Conservation (phyloP, 1,139 yeast species). For the Spathaspora sp. region DNA sequence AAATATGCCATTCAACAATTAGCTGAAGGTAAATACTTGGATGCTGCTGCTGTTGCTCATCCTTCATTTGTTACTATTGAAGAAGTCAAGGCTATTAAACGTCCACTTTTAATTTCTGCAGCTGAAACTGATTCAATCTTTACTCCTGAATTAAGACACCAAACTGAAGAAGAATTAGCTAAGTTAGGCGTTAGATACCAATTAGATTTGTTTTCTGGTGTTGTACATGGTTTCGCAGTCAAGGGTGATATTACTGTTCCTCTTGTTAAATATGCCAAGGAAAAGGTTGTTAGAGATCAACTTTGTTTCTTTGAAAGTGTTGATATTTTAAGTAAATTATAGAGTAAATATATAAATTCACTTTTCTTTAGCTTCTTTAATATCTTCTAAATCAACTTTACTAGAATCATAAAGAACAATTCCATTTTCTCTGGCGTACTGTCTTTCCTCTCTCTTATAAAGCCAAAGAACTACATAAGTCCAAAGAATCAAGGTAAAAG, state of each 20-base stretch:
- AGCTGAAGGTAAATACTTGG: conserved; percentile 44
- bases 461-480: conserved; percentile 53
- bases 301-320: conserved; percentile 24
- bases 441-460: conserved; percentile 58
- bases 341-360: neutral
- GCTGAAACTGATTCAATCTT: conserved; percentile 69
- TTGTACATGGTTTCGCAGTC: conserved; percentile 71
- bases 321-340: neutral
- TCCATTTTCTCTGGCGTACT: conserved; percentile 52
- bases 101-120: conserved; percentile 68
- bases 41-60: conserved; percentile 75
- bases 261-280: conserved; percentile 62
- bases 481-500: conserved; percentile 52
- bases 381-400: conserved; percentile 1
- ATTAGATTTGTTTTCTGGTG: conserved; percentile 60
- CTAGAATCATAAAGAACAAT: conserved; percentile 21
- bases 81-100: conserved; percentile 55
- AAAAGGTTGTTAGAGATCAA: conserved; percentile 64
- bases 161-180: conserved; percentile 56
- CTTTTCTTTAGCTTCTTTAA: neutral
- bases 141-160: conserved; percentile 58
- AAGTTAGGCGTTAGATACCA: conserved; percentile 51
- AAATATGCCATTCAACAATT: conserved; percentile 59
- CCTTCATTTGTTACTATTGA: conserved; percentile 70
- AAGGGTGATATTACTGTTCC: conserved; percentile 69